phyloP scores from a whole-genome alignment of 306 rosid species.

The Rosa rugosa region DNA sequence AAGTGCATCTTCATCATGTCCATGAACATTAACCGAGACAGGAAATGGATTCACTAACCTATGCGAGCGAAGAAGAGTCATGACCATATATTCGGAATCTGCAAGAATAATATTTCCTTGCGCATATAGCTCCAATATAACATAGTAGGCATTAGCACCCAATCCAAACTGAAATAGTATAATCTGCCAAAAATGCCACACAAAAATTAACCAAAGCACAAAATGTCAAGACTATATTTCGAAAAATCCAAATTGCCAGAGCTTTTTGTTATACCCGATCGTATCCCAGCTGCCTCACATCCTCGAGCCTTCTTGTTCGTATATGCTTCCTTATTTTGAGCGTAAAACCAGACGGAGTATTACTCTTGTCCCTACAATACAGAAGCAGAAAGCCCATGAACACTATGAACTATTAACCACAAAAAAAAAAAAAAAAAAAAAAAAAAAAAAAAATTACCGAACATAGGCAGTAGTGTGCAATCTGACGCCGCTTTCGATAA shows the following conservation, averaged over 20 bases:
- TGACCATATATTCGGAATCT: conserved; percentile 74
- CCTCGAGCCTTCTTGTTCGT: conserved; percentile 92
- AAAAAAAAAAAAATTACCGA: conserved; percentile 41
- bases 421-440: background rate
- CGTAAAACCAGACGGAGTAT: conserved; percentile 96
- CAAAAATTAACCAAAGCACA: background rate
- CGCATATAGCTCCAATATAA: conserved; percentile 90
- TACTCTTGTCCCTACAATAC: conserved; percentile 71
- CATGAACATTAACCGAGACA: background rate
- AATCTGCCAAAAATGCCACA: conserved; percentile 52
- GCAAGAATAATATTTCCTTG: conserved; percentile 92
- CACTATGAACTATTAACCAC: background rate
- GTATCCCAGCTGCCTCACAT: conserved; percentile 97
- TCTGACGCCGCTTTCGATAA: conserved; percentile 93
- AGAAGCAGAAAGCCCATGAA: background rate
- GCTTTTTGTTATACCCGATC: conserved; percentile 63
- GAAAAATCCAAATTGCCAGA: background rate
- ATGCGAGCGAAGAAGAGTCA: conserved; percentile 98
- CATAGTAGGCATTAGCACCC: conserved; percentile 83
- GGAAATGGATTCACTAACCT: conserved; percentile 42
- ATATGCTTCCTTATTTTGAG: conserved; percentile 94
- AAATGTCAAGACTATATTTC: background rate
- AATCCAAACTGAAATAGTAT: conserved; percentile 91
- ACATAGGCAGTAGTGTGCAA: conserved; percentile 84
- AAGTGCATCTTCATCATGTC: background rate